A percentile compares a stretch with the other conserved stretches of the same genome.
Conservation (phyloP, 768 basidiomycete species). For the Stropharia rugosoannulata region DNA sequence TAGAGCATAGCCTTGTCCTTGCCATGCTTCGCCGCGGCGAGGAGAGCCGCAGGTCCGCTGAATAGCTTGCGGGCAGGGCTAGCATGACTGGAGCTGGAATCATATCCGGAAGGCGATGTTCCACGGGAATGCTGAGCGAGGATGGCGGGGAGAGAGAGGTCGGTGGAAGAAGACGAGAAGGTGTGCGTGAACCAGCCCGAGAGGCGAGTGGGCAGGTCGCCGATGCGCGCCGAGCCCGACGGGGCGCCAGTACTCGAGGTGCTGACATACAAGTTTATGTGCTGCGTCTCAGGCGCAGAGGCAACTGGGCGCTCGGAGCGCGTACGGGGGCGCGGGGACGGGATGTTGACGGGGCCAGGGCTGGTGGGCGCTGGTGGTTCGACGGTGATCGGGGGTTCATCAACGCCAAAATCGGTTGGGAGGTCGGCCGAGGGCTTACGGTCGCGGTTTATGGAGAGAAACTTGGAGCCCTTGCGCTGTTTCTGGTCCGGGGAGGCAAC, state of each 20-base stretch:
- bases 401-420: constrained; percentile 34
- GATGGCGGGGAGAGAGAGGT: constrained; percentile 65
- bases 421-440: constrained; percentile 18
- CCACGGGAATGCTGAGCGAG: constrained; percentile 41
- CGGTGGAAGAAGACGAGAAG: constrained; percentile 68
- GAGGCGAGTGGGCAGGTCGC: constrained; percentile 72
- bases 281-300: constrained; percentile 26
- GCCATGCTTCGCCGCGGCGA: constrained; percentile 71
- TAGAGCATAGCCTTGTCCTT: constrained; percentile 87
- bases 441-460: constrained; percentile 32
- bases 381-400: constrained; percentile 61
- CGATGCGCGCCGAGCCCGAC: constrained; percentile 34
- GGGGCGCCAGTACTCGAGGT: neutral
- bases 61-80: constrained; percentile 16
- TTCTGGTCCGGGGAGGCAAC: constrained; percentile 16
- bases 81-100: constrained; percentile 10
- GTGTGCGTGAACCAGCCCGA: constrained; percentile 83
- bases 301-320: constrained; percentile 56
- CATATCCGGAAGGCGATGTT: neutral
- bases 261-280: constrained; percentile 7
- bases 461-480: constrained; percentile 32
- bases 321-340: constrained; percentile 46
- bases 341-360: neutral
- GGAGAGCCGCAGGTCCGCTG: constrained; percentile 40
- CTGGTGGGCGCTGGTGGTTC: constrained; percentile 47